Evolutionary conservation across 371 early-diverging fungal genomes (phyloP), one percentile per base, ranked within the genome.

Genomic region (Mortierella sp.): DNA sequence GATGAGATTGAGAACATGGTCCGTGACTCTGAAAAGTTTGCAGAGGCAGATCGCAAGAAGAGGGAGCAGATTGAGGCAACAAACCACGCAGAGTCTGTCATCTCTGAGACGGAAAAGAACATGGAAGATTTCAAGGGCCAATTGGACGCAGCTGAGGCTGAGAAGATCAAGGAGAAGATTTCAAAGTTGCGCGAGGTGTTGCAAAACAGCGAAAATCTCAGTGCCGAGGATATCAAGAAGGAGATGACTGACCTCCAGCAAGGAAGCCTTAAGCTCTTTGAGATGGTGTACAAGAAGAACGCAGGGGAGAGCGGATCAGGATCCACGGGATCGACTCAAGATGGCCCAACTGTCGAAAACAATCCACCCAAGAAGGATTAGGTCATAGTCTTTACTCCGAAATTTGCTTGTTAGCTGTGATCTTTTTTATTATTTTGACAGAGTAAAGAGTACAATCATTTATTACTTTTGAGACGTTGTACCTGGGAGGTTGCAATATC

Each of bases 1-100:
- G 90, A 91, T 60, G 99, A 99, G 87, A 98, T 99, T 76, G 97
- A 98, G 83, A 93, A 94, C 72, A 97, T 99, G 98, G 91, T 99
- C 66, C 79, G 88, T 68, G 93, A 99, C 71, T 98, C 99, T 62
- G 97, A 98, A 85, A 86, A 89, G 74, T 93, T 94, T 84, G 95
- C 96, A 62, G 96, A 97, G 74, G 88, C 93, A 60, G 99, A 99
- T 87, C 94, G 94, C 85, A 88, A 90, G 84, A 96, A 96, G 83
- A 94, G 94, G 88, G 96, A 96, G 70, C 91, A 94, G 64, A 97
- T 98, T 73, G 97, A 98, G 86, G 96, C 96, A 72, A 91, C 91
- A 77, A 98, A 98, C 91, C 90, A 92, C 70, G 97, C 98, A 77
- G 97, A 99, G 68, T 92, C 93, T 28, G 90, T 95, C 78, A 95